Percentiles rank a stretch among this genome's conserved stretches.
Evolutionary conservation across 495 filamentous ascomycete genomes (phyloP).

Genomic region (Chaetomium tenue): DNA sequence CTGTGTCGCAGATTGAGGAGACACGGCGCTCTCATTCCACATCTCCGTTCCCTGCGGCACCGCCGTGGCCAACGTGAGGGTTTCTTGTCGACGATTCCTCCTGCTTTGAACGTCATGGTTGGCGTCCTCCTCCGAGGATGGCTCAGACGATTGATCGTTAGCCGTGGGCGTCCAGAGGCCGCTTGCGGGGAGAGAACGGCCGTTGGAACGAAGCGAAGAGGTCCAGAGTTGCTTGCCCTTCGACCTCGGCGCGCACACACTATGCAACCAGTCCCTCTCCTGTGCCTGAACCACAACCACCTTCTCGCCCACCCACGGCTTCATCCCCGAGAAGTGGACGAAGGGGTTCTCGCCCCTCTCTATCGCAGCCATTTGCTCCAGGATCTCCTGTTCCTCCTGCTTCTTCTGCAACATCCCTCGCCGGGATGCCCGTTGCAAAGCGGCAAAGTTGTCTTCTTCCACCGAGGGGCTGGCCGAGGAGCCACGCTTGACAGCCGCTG

Average conservation of each 20-base stretch:
- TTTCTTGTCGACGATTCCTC: neutral
- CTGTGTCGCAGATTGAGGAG: no score
- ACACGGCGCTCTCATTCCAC: neutral
- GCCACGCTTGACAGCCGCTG: neutral
- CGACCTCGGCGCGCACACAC: neutral
- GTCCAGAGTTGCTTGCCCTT: neutral
- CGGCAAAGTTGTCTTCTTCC: constrained; percentile 29
- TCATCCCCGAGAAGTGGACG: constrained; percentile 20
- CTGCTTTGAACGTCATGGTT: neutral
- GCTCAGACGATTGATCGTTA: neutral
- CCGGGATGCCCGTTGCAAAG: constrained; percentile 19
- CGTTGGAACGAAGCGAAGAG: neutral
- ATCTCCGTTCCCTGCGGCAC: neutral
- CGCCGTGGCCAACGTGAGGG: neutral
- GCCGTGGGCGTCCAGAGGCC: neutral
- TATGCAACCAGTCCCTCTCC: constrained; percentile 24
- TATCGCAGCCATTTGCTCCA: constrained; percentile 29
- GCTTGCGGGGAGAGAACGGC: neutral
- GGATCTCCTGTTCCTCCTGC: constrained; percentile 25
- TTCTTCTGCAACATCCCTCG: constrained; percentile 23
- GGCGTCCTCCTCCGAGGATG: neutral
- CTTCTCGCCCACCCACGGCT: constrained; percentile 28
- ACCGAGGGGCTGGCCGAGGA: neutral
- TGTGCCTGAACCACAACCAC: constrained; percentile 13
- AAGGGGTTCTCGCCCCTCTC: constrained; percentile 21